Evolutionary conservation across 2,329 filamentous ascomycete genomes (phyloP), one percentile per base, ranked within the genome.

Genomic region (Tolypocladium inflatum): DNA sequence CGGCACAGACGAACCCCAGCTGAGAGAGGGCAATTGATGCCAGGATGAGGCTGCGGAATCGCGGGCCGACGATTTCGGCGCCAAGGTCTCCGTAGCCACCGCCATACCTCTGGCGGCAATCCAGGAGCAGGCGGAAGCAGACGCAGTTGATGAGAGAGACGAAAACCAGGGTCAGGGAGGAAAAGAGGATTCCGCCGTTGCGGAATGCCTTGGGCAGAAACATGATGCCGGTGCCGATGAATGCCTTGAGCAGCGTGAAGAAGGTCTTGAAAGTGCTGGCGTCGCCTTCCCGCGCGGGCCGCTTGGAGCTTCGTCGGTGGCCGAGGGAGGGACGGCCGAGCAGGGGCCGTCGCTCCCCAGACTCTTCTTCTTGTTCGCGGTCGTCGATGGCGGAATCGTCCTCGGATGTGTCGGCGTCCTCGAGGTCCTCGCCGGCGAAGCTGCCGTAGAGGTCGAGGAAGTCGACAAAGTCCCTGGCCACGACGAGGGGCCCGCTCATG

Each of bases 201-300:
- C 84, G 83, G 73, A 91, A 91, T 0, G 88, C 88, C 67, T 90
- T 91, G 53, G 88, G 88, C 51, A 91, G 70, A 67, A 91, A 91
- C 84, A 91, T 90, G 69, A 91, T 91, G 60, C 88, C 88, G 0
- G 88, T 91, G 54, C 88, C 88, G 57, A 91, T 82, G 65, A 91
- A 91, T 1, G 88, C 88, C 70, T 91, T 91, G 55, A 91, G 75
- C 11, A 91, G 76, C 0, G 88, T 91, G 70, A 91, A 90, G 72
- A 91, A 91, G 0, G 88, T 86, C 73, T 89, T 88, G 43, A 80
- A 73, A n/a, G 82, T 86, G 56, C 81, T 80, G 2, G 88, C 86
- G 65, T 88, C 85, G 23, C 85, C 86, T 41, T 80, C 75, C 50
- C 68, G 66, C 13, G 63, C 60, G 70, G 76, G 52, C 54, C 67